Evolutionary conservation across 2,329 filamentous ascomycete genomes (phyloP), one percentile per base, ranked within the genome.

Genomic region (Penicillium oxalicum): DNA sequence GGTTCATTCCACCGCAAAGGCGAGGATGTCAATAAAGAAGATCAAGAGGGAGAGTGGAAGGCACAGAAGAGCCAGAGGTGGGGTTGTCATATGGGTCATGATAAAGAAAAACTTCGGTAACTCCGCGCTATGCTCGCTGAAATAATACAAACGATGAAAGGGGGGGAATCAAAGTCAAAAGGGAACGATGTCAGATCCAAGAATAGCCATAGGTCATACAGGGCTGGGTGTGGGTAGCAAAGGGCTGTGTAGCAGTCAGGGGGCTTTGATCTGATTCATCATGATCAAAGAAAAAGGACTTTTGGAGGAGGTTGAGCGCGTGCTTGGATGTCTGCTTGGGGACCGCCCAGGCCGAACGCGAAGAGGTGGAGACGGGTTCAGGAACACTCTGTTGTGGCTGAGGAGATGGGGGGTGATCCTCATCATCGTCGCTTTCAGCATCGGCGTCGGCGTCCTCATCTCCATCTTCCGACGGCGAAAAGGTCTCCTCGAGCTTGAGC

Each of bases 401-500:
- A 9, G 55, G 38, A 6, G 48, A 12, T n/a, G 60, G 46, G n/a
- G 29, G 26, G 2, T 35, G 42, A 13, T 46, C 58, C 25, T 35
- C 41, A 12, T 44, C 41, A 5, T 52, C 55, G 28, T 77, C 18
- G 18, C 18, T 18, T 18, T 18, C 75, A 0, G 74, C 74, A 0
- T 77, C 76, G 0, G 75, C 76, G 33, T 35, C 26, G 12, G 80
- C 81, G 2, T 81, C 80, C 18, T 84, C 81, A 4, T 79, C 76
- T 8, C 75, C 76, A 0, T 81, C 79, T 26, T 78, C 72, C 77
- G 87, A 66, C 81, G 84, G 86, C 78, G 62, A 68, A 48, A 72
- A 91, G 0, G 86, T 87, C 65, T 91, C 87, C 67, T 91, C 87
- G 3, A 93, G 73, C 65, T 90, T 91, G 57, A 91, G 72, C 0